phyloP scores from a whole-genome alignment of 257 asterid species.

The Ligustrum vulgare region DNA sequence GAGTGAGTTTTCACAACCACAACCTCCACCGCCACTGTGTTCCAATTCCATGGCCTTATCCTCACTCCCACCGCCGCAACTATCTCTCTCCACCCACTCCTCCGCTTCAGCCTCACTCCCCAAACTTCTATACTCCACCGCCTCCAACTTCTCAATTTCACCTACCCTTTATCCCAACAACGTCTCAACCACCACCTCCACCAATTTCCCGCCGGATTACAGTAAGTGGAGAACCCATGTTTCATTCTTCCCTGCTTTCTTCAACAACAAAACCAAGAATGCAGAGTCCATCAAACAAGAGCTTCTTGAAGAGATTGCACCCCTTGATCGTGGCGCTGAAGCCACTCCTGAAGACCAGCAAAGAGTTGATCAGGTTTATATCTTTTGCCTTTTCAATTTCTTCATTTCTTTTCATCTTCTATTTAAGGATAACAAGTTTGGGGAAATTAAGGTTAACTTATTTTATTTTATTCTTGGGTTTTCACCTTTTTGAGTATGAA shows the following conservation, averaged over 20 bases:
- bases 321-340: conserved; percentile 93
- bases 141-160: conserved; percentile 20
- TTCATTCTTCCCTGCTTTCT: conserved; percentile 67
- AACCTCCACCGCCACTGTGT: background rate
- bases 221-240: conserved; percentile 61
- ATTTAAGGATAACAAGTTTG: background rate
- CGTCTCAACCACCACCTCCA: conserved; percentile 7
- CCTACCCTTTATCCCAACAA: conserved; percentile 12
- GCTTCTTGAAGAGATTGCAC: conserved; percentile 76
- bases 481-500: background rate
- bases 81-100: conserved; percentile 21
- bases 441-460: background rate
- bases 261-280: conserved; percentile 48
- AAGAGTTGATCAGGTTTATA: conserved; percentile 52
- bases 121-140: conserved; percentile 26
- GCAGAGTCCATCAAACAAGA: conserved; percentile 61
- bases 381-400: background rate
- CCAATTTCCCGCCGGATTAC: conserved; percentile 9
- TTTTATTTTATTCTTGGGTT: too few species aligned
- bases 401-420: background rate
- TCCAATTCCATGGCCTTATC: conserved; percentile 62
- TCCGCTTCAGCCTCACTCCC: conserved; percentile 25
- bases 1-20: too few species aligned
- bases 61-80: conserved; percentile 41
- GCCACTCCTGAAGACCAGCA: conserved; percentile 82